Evolutionary conservation across 768 basidiomycete genomes (phyloP).

Genomic region (Kwoniella newhampshirensis): DNA sequence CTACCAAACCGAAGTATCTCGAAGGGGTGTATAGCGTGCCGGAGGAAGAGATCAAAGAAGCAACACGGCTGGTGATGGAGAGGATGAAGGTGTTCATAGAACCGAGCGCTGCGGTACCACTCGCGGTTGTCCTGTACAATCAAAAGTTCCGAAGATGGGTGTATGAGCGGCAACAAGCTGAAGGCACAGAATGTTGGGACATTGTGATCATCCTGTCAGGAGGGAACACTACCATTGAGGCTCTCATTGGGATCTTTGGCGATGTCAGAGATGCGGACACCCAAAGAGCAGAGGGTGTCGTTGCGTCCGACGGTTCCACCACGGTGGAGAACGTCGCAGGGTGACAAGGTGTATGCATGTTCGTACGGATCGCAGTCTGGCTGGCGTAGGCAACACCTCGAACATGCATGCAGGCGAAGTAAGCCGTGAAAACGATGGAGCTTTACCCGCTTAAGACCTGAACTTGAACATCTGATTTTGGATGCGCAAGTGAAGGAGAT

Average conservation of each 20-base stretch:
- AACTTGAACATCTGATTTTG: too few relatives aligned
- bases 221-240: conserved; percentile 35
- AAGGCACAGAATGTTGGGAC: conserved; percentile 25
- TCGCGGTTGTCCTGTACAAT: conserved; percentile 42
- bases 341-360: too few relatives aligned
- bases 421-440: too few relatives aligned
- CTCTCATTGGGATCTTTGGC: conserved; percentile 29
- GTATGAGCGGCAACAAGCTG: conserved; percentile 17
- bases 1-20: conserved; percentile 24
- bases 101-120: conserved; percentile 37
- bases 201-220: conserved; percentile 30
- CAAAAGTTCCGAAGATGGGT: conserved; percentile 25
- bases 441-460: too few relatives aligned
- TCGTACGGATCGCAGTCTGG: too few relatives aligned
- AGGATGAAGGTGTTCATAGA: conserved; percentile 45
- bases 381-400: too few relatives aligned
- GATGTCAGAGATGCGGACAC: not conserved
- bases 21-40: conserved; percentile 34
- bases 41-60: conserved; percentile 40
- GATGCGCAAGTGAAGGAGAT: too few relatives aligned
- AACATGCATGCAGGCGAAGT: too few relatives aligned
- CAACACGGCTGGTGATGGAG: conserved; percentile 37
- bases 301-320: conserved; percentile 20
- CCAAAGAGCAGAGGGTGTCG: conserved; percentile 24
- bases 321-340: conserved; percentile 31